A percentile compares a stretch with the other conserved stretches of the same genome.
Evolutionary conservation across 768 basidiomycete genomes (phyloP).

Genomic region (Calocybe gangraenosa): DNA sequence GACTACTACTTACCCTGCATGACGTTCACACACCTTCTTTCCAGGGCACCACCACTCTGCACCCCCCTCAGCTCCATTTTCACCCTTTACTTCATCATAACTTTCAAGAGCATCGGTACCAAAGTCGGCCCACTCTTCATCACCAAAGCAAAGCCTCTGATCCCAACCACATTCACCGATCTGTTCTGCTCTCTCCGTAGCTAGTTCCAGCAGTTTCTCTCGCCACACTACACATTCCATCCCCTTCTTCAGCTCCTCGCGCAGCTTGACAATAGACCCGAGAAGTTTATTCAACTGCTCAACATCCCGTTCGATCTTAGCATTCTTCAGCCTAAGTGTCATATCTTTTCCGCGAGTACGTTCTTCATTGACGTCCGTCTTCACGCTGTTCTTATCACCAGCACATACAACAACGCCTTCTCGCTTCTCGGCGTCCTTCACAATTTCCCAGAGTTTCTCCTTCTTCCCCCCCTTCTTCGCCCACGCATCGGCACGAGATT

Average conservation of each 20-base stretch:
- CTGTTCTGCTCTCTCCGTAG: constrained; percentile 60
- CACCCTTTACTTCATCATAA: constrained; percentile 43
- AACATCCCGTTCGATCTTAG: constrained; percentile 53
- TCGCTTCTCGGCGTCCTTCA: constrained; percentile 63
- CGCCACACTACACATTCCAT: constrained; percentile 71
- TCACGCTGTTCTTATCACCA: constrained; percentile 21
- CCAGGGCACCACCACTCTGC: constrained; percentile 80
- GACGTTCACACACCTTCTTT: constrained; percentile 72
- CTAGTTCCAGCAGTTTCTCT: constrained; percentile 63
- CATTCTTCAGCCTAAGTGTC: constrained; percentile 27
- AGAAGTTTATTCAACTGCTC: constrained; percentile 50
- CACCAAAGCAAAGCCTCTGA: constrained; percentile 77
- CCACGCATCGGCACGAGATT: constrained; percentile 57
- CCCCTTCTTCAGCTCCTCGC: constrained; percentile 63
- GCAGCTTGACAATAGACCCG: constrained; percentile 51
- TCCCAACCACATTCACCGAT: constrained; percentile 85
- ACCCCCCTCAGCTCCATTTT: constrained; percentile 25
- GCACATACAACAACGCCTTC: constrained; percentile 64
- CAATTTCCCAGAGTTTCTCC: constrained; percentile 67
- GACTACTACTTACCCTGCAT: constrained; percentile 54
- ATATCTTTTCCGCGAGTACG: constrained; percentile 20
- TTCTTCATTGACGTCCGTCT: constrained; percentile 21
- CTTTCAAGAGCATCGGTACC: constrained; percentile 64
- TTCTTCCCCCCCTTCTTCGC: constrained; percentile 58
- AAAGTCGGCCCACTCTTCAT: constrained; percentile 73